These are phyloP conservation scores for Sugiyamaella neomexicana DNA, from an alignment of 1,139 yeast genomes.

Conservation along the genomic window DNA sequence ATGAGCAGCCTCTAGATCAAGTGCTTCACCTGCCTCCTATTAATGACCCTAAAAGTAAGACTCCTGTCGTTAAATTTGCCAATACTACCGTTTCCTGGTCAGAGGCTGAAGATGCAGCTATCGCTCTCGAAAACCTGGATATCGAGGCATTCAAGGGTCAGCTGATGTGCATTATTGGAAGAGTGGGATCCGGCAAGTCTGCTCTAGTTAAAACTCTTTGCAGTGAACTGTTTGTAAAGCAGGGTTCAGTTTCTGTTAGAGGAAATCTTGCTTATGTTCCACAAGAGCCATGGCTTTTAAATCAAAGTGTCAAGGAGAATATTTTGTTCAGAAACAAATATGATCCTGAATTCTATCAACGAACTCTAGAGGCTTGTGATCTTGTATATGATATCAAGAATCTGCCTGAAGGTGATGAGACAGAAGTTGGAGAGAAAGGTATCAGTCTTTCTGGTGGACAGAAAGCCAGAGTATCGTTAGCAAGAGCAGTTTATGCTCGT, in stretches of 20 bases:
- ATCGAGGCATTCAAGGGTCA: constrained; percentile 59
- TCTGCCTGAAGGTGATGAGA: constrained; percentile 77
- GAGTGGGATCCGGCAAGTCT: constrained; percentile 78
- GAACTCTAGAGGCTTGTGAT: constrained; percentile 76
- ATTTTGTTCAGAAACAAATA: constrained; percentile 74
- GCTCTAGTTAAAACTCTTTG: constrained; percentile 61
- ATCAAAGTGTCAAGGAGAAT: constrained; percentile 72
- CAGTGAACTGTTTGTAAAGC: constrained; percentile 56
- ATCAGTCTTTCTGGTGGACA: constrained; percentile 87
- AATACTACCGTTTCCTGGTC: constrained; percentile 41
- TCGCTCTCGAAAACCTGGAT: constrained; percentile 48
- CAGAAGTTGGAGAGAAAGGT: constrained; percentile 78
- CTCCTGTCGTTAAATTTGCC: constrained; percentile 38
- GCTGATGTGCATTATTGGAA: constrained; percentile 70
- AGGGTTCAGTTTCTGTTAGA: constrained; percentile 60
- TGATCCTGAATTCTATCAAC: constrained; percentile 66
- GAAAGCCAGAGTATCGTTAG: constrained; percentile 80
- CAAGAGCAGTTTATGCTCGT: constrained; percentile 83
- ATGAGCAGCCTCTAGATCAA: constrained; percentile 40
- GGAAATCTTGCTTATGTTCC: constrained; percentile 70
- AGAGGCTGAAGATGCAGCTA: constrained; percentile 40
- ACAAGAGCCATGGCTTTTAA: constrained; percentile 81
- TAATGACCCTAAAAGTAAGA: constrained; percentile 42
- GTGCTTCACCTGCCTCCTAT: constrained; percentile 35
- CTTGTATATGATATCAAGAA: constrained; percentile 64